These are phyloP conservation scores for Urostyla sp. DNA, from an alignment of 73 alveolate species.

Conservation along the genomic window DNA sequence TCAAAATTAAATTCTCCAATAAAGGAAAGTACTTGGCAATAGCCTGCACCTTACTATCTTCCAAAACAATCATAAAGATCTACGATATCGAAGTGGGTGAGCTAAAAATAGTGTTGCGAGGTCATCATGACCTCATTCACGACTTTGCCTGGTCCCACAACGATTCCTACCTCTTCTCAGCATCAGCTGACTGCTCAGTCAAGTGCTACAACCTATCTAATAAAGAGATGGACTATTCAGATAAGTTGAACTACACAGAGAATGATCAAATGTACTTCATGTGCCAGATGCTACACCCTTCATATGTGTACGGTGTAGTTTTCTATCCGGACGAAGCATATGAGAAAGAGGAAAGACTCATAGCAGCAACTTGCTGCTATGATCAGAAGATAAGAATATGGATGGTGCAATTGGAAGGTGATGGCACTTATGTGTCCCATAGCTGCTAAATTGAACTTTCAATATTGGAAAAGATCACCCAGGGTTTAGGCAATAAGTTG, in stretches of 20 bases:
- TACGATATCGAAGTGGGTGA: conserved; percentile 83
- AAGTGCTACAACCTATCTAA: conserved; percentile 91
- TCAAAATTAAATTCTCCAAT: conserved; percentile 89
- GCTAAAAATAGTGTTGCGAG: conserved; percentile 78
- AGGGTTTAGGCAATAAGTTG: background rate
- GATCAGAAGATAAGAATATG: conserved; percentile 93
- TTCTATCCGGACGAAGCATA: conserved; percentile 85
- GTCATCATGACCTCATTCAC: conserved; percentile 97
- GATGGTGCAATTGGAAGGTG: conserved; percentile 71
- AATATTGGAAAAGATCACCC: background rate
- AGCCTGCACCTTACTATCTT: conserved; percentile 91
- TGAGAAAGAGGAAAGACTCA: conserved; percentile 66
- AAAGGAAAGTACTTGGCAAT: conserved; percentile 95
- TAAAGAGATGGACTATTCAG: conserved; percentile 74
- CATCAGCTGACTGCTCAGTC: conserved; percentile 91
- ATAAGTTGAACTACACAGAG: conserved; percentile 73
- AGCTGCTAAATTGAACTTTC: conserved; percentile 8
- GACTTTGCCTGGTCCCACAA: conserved; percentile 90
- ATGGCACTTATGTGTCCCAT: conserved; percentile 66
- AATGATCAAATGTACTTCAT: conserved; percentile 77
- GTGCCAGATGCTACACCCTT: conserved; percentile 90
- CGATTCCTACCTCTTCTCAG: conserved; percentile 84
- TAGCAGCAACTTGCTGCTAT: conserved; percentile 94
- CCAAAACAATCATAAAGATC: conserved; percentile 92
- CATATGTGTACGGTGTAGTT: conserved; percentile 91